phyloP scores from a whole-genome alignment of 805 yeast species.

The Isabelozyma rhagii region DNA sequence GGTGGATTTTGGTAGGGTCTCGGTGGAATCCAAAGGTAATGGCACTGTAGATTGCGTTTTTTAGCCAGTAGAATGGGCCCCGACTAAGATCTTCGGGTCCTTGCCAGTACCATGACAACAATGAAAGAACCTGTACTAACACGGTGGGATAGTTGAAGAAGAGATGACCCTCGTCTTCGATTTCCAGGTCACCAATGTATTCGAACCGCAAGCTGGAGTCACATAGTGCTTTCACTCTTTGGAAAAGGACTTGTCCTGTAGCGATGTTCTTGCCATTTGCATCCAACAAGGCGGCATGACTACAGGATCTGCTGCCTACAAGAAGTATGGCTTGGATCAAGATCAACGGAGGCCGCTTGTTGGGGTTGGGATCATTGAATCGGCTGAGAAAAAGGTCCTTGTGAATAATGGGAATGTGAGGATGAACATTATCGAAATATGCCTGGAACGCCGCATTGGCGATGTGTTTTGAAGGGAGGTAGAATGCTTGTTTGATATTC shows the following conservation, averaged over 20 bases:
- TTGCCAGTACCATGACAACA: slow-evolving; percentile 8
- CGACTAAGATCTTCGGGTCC: slow-evolving; percentile 5
- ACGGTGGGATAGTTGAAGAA: slow-evolving; percentile 10
- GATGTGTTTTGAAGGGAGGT: slow-evolving; percentile 3
- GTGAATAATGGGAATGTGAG: slow-evolving; percentile 8
- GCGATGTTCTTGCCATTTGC: slow-evolving; percentile 1
- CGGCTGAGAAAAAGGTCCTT: slow-evolving; percentile 5
- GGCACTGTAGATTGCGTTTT: slow-evolving; percentile 3
- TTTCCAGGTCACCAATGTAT: slow-evolving; percentile 6
- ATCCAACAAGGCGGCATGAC: slow-evolving; percentile 7
- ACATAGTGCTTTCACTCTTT: slow-evolving; percentile 5
- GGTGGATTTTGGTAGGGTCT: slow-evolving; percentile 1
- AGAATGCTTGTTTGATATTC: slow-evolving; percentile 5
- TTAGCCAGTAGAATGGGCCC: slow-evolving; percentile 6
- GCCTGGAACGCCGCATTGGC: slow-evolving; percentile 2
- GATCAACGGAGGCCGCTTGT: slow-evolving; percentile 7
- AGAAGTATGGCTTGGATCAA: slow-evolving; percentile 2
- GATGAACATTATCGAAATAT: slow-evolving; percentile 5
- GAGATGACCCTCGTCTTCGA: slow-evolving; percentile 6
- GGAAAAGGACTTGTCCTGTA: slow-evolving; percentile 1
- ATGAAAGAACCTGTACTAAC: slow-evolving; percentile 3
- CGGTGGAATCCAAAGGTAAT: slow-evolving; percentile 5
- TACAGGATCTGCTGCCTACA: slow-evolving; percentile 4
- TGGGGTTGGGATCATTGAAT: slow-evolving; percentile 7
- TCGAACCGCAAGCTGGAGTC: slow-evolving; percentile 6